phyloP scores from a whole-genome alignment of 805 yeast species.

The Kluyveromyces wickerhamii region DNA sequence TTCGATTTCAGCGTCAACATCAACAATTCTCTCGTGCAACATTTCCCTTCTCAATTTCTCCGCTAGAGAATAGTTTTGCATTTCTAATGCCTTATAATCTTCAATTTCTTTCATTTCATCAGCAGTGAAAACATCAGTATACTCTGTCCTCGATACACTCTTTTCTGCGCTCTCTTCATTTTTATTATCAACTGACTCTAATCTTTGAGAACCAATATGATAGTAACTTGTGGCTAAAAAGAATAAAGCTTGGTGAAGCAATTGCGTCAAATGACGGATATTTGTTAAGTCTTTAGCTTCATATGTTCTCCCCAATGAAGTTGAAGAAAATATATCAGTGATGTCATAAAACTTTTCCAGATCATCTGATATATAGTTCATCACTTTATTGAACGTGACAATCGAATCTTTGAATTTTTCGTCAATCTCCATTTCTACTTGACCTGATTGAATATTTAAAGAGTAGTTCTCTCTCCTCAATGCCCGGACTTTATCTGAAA shows the following conservation, averaged over 20 bases:
- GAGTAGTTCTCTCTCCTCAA: conserved; percentile 42
- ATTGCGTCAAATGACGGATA: conserved; percentile 30
- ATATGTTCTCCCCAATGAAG: no score
- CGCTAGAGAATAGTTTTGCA: conserved; percentile 49
- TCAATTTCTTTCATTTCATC: conserved; percentile 24
- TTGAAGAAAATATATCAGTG: conserved; percentile 13
- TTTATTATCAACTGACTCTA: conserved; percentile 22
- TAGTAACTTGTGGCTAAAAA: conserved; percentile 47
- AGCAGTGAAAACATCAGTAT: conserved; percentile 16
- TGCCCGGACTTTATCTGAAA: conserved; percentile 40
- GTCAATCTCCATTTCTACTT: conserved; percentile 48
- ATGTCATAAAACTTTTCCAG: conserved; percentile 18
- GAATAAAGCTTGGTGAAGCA: conserved; percentile 70
- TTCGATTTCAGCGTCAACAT: conserved; percentile 17
- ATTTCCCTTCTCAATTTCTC: conserved; percentile 50
- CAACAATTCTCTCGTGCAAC: conserved; percentile 33
- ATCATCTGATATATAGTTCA: conserved; percentile 26
- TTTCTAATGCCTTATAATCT: conserved; percentile 40
- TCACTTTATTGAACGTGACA: conserved; percentile 35
- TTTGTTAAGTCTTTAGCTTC: background rate
- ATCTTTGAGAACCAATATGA: conserved; percentile 21
- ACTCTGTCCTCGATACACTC: conserved; percentile 16
- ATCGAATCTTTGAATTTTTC: conserved; percentile 47
- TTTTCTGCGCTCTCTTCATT: conserved; percentile 20
- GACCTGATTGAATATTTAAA: conserved; percentile 53